Evolutionary conservation across 495 filamentous ascomycete genomes (phyloP).

Genomic region (Haplographium delicatum): DNA sequence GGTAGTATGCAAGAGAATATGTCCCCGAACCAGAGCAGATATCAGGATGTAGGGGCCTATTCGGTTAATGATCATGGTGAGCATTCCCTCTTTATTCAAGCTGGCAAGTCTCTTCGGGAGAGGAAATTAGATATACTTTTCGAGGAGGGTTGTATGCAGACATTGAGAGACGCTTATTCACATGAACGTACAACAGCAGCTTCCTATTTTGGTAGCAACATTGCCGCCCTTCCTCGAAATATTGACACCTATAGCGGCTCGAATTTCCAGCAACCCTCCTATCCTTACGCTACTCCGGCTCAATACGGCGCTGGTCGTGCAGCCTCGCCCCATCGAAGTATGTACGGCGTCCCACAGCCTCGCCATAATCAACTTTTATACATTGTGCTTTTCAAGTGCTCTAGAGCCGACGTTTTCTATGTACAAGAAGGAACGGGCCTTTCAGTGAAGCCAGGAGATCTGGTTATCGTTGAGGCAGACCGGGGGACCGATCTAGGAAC

Average conservation of each 20-base stretch:
- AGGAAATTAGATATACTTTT: slow-evolving; percentile 2
- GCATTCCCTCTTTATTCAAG: slow-evolving; percentile 7
- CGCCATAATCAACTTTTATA: slow-evolving; percentile 80
- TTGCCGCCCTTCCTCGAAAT: slow-evolving; percentile 18
- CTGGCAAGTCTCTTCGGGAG: background rate
- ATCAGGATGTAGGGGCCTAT: slow-evolving; percentile 18
- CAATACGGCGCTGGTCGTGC: slow-evolving; percentile 49
- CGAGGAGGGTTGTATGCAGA: background rate
- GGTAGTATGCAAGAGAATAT: slow-evolving; percentile 17
- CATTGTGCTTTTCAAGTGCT: slow-evolving; percentile 93
- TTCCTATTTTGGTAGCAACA: slow-evolving; percentile 41
- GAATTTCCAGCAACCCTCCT: slow-evolving; percentile 14
- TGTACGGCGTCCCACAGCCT: slow-evolving; percentile 58
- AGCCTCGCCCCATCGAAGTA: slow-evolving; percentile 51
- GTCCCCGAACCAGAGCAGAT: slow-evolving; percentile 19
- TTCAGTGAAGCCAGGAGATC: slow-evolving; percentile 80
- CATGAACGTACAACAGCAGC: slow-evolving; percentile 29
- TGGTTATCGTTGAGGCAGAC: slow-evolving; percentile 97
- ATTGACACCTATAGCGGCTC: slow-evolving; percentile 14
- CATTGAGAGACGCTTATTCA: slow-evolving; percentile 8
- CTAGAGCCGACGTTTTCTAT: slow-evolving; percentile 91
- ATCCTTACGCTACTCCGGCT: slow-evolving; percentile 43
- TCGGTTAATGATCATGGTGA: slow-evolving; percentile 29
- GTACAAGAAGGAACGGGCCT: slow-evolving; percentile 92
- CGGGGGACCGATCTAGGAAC: slow-evolving; percentile 93